phyloP scores from a whole-genome alignment of 2,329 filamentous ascomycete species.

The Phialocephala sp. region DNA sequence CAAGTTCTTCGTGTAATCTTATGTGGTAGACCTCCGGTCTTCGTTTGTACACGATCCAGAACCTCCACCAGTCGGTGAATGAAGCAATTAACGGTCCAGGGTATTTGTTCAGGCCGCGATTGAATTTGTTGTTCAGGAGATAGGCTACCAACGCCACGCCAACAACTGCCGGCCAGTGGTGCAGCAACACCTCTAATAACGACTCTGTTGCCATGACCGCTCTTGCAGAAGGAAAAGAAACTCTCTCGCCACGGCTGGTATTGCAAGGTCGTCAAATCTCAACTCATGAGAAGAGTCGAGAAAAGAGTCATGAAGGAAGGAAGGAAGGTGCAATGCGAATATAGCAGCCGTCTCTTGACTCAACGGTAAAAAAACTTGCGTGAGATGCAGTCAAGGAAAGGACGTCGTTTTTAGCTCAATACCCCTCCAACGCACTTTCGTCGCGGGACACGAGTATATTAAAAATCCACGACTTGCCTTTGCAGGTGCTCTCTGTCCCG shows the following conservation, averaged over 20 bases:
- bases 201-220: constrained; percentile 33
- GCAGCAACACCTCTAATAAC: constrained; percentile 26
- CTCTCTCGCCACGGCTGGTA: neutral
- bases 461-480: neutral
- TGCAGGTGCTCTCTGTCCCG: neutral
- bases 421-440: neutral
- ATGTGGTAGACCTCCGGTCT: constrained; percentile 72
- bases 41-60: constrained; percentile 69
- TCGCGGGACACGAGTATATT: constrained; percentile 1
- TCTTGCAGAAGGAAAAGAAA: neutral
- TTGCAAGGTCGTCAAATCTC: neutral
- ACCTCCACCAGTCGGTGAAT: constrained; percentile 76
- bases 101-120: constrained; percentile 69
- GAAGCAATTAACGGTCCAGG: constrained; percentile 74
- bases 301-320: too few relatives aligned
- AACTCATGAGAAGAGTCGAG: too few relatives aligned
- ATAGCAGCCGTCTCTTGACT: neutral
- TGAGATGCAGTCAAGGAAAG: neutral
- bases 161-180: constrained; percentile 51
- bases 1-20: constrained; percentile 71
- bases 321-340: neutral
- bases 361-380: neutral
- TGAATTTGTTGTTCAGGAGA: constrained; percentile 55
- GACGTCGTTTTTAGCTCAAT: constrained; percentile 4
- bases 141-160: constrained; percentile 46